Evolutionary conservation across 2,329 filamentous ascomycete species (phyloP).

Genomic region (Trichophyton benhamiae): DNA sequence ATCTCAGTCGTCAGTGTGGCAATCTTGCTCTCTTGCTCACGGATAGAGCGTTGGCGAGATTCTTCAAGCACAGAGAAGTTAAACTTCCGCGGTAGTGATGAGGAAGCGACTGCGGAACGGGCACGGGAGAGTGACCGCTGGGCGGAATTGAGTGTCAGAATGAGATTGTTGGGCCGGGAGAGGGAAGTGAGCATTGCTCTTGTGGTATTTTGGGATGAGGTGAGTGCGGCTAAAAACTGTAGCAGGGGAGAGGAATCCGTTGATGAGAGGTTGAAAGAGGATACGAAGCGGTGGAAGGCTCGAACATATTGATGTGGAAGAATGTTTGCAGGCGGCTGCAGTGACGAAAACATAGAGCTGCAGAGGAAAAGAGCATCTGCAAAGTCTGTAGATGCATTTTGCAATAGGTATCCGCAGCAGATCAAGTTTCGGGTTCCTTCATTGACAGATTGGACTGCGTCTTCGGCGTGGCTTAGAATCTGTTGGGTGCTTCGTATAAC

Average conservation of each 20-base stretch:
- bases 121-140: constrained; percentile 68
- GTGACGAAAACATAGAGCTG: constrained; percentile 38
- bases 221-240: constrained; percentile 61
- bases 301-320: constrained; percentile 55
- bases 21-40: constrained; percentile 73
- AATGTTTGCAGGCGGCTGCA: constrained; percentile 43
- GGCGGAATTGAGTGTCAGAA: constrained; percentile 60
- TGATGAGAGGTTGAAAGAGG: constrained; percentile 47
- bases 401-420: constrained; percentile 62
- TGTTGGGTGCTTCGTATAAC: constrained; percentile 82
- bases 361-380: constrained; percentile 32
- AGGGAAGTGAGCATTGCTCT: constrained; percentile 69
- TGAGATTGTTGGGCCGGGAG: constrained; percentile 64
- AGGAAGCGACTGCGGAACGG: constrained; percentile 59
- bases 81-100: constrained; percentile 35
- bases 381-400: constrained; percentile 46
- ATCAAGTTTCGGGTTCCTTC: constrained; percentile 72
- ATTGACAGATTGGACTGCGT: constrained; percentile 76
- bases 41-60: constrained; percentile 65
- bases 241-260: constrained; percentile 59
- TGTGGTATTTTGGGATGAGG: constrained; percentile 73
- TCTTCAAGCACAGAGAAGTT: constrained; percentile 57
- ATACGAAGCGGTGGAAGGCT: constrained; percentile 61
- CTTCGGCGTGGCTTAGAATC: constrained; percentile 80
- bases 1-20: constrained; percentile 58